Percentiles rank a stretch among this genome's conserved stretches.
Conservation (phyloP, 768 basidiomycete genomes). For the Suillus plorans region DNA sequence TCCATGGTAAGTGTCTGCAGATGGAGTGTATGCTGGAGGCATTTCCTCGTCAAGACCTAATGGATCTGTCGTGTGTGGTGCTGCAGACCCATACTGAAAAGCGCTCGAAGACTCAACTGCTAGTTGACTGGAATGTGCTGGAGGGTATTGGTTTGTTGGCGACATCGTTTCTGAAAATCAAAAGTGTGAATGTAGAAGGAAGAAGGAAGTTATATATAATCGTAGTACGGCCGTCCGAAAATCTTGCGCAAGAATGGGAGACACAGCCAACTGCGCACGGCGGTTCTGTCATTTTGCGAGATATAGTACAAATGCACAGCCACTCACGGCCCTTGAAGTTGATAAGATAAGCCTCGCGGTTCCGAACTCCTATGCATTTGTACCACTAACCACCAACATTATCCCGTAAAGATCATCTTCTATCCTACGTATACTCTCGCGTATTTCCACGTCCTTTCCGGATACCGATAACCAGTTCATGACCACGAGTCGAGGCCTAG, state of each 20-base stretch:
- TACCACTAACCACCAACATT: no score
- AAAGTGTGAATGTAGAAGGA: not conserved
- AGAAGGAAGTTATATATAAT: not conserved
- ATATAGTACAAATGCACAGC: not conserved
- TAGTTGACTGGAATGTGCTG: not conserved
- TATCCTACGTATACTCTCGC: not conserved
- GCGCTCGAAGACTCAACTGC: not conserved
- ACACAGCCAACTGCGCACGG: not conserved
- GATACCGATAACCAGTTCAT: not conserved
- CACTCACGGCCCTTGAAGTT: not conserved
- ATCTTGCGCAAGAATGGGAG: not conserved
- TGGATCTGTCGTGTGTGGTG: not conserved
- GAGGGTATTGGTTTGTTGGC: not conserved
- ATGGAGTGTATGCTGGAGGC: constrained; percentile 70
- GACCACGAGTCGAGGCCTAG: not conserved
- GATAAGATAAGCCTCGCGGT: not conserved
- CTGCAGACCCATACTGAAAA: not conserved
- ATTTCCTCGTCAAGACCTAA: constrained; percentile 44
- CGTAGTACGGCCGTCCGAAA: not conserved
- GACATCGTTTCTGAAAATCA: not conserved
- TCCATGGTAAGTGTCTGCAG: constrained; percentile 51
- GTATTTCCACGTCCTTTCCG: not conserved
- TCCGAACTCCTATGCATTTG: no score
- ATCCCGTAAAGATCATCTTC: not conserved
- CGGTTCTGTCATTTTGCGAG: not conserved